phyloP scores from a whole-genome alignment of 495 filamentous ascomycete genomes.

The Penicillium samsonianum region DNA sequence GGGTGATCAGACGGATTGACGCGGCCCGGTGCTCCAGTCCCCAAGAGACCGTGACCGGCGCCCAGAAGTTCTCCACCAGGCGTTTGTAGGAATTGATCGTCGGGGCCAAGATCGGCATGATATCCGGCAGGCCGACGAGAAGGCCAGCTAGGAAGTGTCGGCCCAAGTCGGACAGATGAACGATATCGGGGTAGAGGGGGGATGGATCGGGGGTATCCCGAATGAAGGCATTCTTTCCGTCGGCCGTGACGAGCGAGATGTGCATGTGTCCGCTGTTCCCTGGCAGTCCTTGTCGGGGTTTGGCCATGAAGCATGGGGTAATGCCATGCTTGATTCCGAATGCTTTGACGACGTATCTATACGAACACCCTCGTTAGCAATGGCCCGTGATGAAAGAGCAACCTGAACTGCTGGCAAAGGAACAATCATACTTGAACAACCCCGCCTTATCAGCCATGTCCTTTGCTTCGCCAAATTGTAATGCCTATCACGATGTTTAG shows the following conservation, averaged over 20 bases:
- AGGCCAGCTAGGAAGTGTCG: slow-evolving; percentile 93
- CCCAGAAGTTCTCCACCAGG: slow-evolving; percentile 98
- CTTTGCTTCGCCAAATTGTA: slow-evolving; percentile 80
- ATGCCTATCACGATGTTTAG: slow-evolving; percentile 49
- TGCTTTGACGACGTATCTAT: slow-evolving; percentile 79
- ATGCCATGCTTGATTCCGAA: slow-evolving; percentile 84
- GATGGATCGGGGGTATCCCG: slow-evolving; percentile 69
- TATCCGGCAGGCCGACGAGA: slow-evolving; percentile 82
- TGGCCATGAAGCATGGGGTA: slow-evolving; percentile 99
- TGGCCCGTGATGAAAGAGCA: neutral
- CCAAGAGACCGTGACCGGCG: slow-evolving; percentile 96
- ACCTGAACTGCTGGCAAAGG: neutral
- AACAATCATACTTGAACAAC: slow-evolving; percentile 75
- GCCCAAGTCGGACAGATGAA: slow-evolving; percentile 80
- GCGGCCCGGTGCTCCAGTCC: slow-evolving; percentile 93
- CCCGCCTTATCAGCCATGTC: slow-evolving; percentile 89
- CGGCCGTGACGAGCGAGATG: slow-evolving; percentile 68
- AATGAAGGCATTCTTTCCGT: slow-evolving; percentile 74
- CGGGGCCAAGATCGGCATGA: slow-evolving; percentile 93
- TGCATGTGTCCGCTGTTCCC: slow-evolving; percentile 97
- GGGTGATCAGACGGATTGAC: slow-evolving; percentile 83
- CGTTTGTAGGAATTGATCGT: slow-evolving; percentile 98
- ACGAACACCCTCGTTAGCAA: slow-evolving; percentile 1
- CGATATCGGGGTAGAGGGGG: slow-evolving; percentile 71
- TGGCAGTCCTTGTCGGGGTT: slow-evolving; percentile 83